Percentiles rank a stretch among this genome's conserved stretches.
phyloP scores from a whole-genome alignment of 345 rosid genomes.

The Cardiospermum halicacabum region DNA sequence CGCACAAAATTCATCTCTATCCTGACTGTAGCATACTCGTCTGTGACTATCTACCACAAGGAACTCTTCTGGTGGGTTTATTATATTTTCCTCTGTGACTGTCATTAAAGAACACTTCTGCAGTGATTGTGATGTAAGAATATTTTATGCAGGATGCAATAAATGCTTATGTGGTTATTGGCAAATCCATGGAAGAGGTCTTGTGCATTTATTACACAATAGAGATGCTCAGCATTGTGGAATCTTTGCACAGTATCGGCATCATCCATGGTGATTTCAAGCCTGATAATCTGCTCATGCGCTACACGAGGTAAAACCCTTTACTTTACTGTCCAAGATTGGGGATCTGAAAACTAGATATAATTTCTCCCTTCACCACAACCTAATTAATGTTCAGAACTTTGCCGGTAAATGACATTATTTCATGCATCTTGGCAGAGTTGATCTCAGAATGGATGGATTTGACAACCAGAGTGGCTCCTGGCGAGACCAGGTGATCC shows the following conservation, averaged over 20 bases:
- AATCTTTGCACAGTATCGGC: constrained; percentile 76
- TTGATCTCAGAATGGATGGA: constrained; percentile 51
- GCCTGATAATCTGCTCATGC: constrained; percentile 85
- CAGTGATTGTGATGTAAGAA: constrained; percentile 3
- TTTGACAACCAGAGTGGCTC: constrained; percentile 55
- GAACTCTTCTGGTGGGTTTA: constrained; percentile 75
- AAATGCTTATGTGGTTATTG: constrained; percentile 61
- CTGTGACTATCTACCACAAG: constrained; percentile 73
- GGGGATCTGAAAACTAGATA: background rate
- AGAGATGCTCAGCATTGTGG: constrained; percentile 89
- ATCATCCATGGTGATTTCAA: constrained; percentile 97
- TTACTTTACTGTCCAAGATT: constrained; percentile 2
- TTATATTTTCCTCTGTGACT: background rate
- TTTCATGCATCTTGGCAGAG: constrained; percentile 33
- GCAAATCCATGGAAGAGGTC: constrained; percentile 89
- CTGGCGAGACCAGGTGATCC: constrained; percentile 69
- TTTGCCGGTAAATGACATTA: background rate
- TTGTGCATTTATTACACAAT: constrained; percentile 83
- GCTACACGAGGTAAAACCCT: constrained; percentile 60
- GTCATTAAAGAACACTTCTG: constrained; percentile 4
- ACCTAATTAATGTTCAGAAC: background rate
- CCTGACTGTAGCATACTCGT: constrained; percentile 80
- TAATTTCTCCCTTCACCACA: background rate
- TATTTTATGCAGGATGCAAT: constrained; percentile 70
- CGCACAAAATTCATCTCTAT: constrained; percentile 61